A percentile compares a stretch with the other conserved stretches of the same genome.
Evolutionary conservation across 2,329 filamentous ascomycete genomes (phyloP).

Genomic region (Clonostachys chloroleuca): DNA sequence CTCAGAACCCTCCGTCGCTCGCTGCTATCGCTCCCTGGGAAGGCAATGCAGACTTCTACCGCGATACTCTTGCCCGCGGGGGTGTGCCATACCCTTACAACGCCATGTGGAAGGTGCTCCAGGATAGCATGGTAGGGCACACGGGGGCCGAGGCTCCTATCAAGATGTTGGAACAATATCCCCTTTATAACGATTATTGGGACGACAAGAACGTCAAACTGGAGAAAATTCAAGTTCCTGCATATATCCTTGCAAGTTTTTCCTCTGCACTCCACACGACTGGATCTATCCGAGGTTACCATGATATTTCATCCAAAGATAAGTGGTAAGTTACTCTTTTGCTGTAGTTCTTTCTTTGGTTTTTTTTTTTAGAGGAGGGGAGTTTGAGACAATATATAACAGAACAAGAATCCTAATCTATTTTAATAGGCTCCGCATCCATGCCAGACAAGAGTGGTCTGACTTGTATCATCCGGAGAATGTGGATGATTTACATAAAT

Average conservation of each 20-base stretch:
- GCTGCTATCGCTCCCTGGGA: slow-evolving; percentile 31
- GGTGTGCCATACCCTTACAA: slow-evolving; percentile 12
- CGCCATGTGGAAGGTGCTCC: slow-evolving; percentile 15
- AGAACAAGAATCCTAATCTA: slow-evolving; percentile 5
- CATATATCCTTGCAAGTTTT: too few species aligned
- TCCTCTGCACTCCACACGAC: too few species aligned
- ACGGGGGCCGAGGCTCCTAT: background rate
- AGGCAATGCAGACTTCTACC: slow-evolving; percentile 19
- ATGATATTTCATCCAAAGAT: too few species aligned
- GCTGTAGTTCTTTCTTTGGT: too few species aligned
- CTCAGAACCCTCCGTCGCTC: slow-evolving; percentile 9
- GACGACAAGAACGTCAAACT: too few species aligned
- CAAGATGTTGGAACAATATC: too few species aligned
- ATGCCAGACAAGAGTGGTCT: slow-evolving; percentile 36
- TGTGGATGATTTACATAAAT: slow-evolving; percentile 27
- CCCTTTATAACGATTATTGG: too few species aligned
- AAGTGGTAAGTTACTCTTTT: too few species aligned
- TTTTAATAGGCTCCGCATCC: slow-evolving; percentile 32
- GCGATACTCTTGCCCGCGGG: slow-evolving; percentile 14
- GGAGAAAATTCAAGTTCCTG: too few species aligned
- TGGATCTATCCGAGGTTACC: too few species aligned
- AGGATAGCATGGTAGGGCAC: slow-evolving; percentile 11
- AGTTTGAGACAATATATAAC: too few species aligned
- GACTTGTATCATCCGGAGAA: slow-evolving; percentile 29
- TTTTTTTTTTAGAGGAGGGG: too few species aligned